phyloP scores from a whole-genome alignment of 768 basidiomycete genomes.

The Leccinum olivaceopallidum region DNA sequence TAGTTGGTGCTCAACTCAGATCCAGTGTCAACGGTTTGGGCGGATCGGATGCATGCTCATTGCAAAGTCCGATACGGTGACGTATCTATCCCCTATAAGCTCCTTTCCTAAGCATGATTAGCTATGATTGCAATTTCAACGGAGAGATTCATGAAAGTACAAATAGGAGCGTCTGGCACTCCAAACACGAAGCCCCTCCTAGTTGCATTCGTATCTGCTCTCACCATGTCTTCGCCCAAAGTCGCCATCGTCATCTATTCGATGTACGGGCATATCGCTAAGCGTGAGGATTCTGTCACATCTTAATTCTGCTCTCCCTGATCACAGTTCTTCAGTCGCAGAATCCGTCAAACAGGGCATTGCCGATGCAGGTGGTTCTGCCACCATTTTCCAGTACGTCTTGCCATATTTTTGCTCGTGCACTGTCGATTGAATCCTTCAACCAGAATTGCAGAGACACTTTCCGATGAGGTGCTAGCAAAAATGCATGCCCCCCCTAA shows the following conservation, averaged over 20 bases:
- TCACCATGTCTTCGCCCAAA: slow-evolving; percentile 48
- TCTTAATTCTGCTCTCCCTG: background rate
- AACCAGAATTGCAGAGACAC: slow-evolving; percentile 76
- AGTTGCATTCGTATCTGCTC: background rate
- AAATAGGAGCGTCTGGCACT: slow-evolving; percentile 10
- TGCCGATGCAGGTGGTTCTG: slow-evolving; percentile 47
- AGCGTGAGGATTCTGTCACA: slow-evolving; percentile 43
- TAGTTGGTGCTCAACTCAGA: background rate
- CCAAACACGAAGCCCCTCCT: background rate
- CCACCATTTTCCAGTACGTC: slow-evolving; percentile 56
- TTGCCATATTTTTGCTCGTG: background rate
- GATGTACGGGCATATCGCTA: slow-evolving; percentile 72
- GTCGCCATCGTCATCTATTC: slow-evolving; percentile 75
- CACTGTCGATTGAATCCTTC: background rate
- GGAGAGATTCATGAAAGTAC: slow-evolving; percentile 3
- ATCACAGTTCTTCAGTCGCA: slow-evolving; percentile 50
- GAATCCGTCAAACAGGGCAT: slow-evolving; percentile 50
- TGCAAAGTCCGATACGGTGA: slow-evolving; percentile 5
- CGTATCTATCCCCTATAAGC: slow-evolving; percentile 10
- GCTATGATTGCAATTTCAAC: background rate
- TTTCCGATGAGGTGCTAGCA: slow-evolving; percentile 61
- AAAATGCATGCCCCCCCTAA: slow-evolving; percentile 75
- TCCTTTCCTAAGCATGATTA: slow-evolving; percentile 4
- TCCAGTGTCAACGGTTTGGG: background rate
- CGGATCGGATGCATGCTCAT: background rate